Conservation (phyloP, 495 filamentous ascomycete genomes). For the Umbilicaria muhlenbergii region DNA sequence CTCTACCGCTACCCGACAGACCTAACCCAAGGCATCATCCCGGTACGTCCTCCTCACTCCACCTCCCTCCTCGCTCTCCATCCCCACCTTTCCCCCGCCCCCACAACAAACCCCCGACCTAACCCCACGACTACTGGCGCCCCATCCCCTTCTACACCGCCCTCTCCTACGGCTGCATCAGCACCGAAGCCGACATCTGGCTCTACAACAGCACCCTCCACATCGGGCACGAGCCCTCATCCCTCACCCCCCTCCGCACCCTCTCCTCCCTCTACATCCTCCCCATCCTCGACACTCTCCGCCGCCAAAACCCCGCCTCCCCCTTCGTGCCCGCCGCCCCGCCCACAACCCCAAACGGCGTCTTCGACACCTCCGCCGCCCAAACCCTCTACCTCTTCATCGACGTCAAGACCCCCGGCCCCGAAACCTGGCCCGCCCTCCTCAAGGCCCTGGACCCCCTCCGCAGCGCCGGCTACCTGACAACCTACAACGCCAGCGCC, state of each 20-base stretch:
- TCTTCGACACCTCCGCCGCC: conserved; percentile 31
- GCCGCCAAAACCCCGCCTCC: conserved; percentile 25
- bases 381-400: conserved; percentile 57
- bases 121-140: conserved; percentile 29
- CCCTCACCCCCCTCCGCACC: conserved; percentile 31
- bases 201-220: conserved; percentile 49
- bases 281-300: conserved; percentile 33
- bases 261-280: conserved; percentile 38
- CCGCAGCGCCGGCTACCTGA: conserved; percentile 43
- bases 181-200: conserved; percentile 83
- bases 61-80: not conserved
- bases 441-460: conserved; percentile 48
- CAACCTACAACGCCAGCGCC: conserved; percentile 35
- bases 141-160: conserved; percentile 34
- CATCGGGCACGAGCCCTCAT: conserved; percentile 36
- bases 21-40: conserved; percentile 20
- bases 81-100: not conserved
- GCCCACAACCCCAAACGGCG: conserved; percentile 22
- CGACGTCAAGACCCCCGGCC: conserved; percentile 48
- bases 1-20: conserved; percentile 32
- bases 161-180: conserved; percentile 43
- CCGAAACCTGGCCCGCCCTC: conserved; percentile 37
- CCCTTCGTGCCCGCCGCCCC: conserved; percentile 6
- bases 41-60: not conserved
- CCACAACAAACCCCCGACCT: not conserved